Conservation (phyloP, 106 monocot species). For the Dendrobium catenatum region DNA sequence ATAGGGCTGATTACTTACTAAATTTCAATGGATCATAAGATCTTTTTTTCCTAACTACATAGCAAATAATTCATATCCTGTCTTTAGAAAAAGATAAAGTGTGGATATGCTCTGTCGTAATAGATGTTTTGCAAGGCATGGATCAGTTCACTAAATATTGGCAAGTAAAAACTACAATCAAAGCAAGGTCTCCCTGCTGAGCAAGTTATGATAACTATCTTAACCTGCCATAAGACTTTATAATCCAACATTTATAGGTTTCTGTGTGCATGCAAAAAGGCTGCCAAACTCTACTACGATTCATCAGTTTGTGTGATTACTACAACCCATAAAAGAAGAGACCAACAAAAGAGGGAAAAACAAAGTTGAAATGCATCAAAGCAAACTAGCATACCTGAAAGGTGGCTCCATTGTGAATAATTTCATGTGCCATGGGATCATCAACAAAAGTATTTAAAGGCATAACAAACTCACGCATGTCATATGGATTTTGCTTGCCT, state of each 20-base stretch:
- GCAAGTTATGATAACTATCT: not conserved
- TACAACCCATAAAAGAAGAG: not conserved
- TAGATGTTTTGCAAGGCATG: not conserved
- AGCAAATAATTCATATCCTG: not conserved
- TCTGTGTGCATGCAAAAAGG: not conserved
- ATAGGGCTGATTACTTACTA: too few species aligned
- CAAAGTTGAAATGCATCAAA: not conserved
- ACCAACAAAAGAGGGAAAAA: not conserved
- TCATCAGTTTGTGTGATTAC: not conserved
- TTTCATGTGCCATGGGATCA: constrained; percentile 84
- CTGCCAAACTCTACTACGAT: not conserved
- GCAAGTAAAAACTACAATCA: not conserved
- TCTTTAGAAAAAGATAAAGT: not conserved
- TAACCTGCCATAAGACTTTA: not conserved
- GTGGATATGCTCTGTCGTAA: not conserved
- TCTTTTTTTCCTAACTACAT: too few species aligned
- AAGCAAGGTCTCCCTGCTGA: not conserved
- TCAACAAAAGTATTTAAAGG: constrained; percentile 66
- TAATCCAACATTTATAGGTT: not conserved
- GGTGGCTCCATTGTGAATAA: constrained; percentile 96
- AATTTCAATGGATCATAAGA: too few species aligned
- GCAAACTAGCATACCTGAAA: constrained; percentile 64
- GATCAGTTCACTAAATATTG: not conserved
- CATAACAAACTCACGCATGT: constrained; percentile 74
- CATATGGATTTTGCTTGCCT: constrained; percentile 41